These are phyloP conservation scores for Candida rishiriensis DNA, from an alignment of 805 yeast genomes.

Conservation along the genomic window DNA sequence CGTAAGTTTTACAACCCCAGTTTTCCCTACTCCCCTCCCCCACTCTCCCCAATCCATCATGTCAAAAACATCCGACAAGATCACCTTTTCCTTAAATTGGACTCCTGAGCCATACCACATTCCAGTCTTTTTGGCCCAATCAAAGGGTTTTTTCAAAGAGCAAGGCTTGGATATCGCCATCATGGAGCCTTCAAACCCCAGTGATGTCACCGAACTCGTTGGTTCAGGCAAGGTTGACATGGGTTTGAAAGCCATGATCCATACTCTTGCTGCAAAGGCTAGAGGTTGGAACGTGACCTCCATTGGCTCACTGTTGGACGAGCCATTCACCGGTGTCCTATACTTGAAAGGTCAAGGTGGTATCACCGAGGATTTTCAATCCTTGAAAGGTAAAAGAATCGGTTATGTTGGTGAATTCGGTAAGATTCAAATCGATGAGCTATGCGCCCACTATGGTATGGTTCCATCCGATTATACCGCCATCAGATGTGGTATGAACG, in stretches of 20 bases:
- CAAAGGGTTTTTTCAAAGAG: conserved; percentile 46
- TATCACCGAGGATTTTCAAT: conserved; percentile 45
- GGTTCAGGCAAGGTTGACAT: conserved; percentile 55
- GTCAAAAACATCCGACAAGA: conserved; percentile 36
- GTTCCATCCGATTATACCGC: conserved; percentile 52
- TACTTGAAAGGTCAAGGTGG: conserved; percentile 46
- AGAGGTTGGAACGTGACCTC: conserved; percentile 55
- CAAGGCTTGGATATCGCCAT: conserved; percentile 48
- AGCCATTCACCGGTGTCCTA: conserved; percentile 53
- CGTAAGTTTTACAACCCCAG: no score
- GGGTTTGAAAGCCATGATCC: conserved; percentile 60
- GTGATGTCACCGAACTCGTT: conserved; percentile 53
- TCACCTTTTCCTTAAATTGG: conserved; percentile 52
- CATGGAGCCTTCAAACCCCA: conserved; percentile 52
- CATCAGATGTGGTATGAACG: conserved; percentile 57
- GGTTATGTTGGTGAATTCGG: conserved; percentile 61
- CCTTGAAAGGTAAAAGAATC: conserved; percentile 48
- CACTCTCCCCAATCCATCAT: background rate
- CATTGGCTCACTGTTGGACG: conserved; percentile 50
- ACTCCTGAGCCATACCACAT: conserved; percentile 53
- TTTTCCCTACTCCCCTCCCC: background rate
- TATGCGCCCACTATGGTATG: conserved; percentile 53
- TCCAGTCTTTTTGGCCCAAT: conserved; percentile 46
- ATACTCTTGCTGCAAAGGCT: conserved; percentile 56
- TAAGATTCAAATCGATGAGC: conserved; percentile 52